A percentile compares a stretch with the other conserved stretches of the same genome.
Conservation (phyloP, 768 basidiomycete genomes). For the Russula emetica region DNA sequence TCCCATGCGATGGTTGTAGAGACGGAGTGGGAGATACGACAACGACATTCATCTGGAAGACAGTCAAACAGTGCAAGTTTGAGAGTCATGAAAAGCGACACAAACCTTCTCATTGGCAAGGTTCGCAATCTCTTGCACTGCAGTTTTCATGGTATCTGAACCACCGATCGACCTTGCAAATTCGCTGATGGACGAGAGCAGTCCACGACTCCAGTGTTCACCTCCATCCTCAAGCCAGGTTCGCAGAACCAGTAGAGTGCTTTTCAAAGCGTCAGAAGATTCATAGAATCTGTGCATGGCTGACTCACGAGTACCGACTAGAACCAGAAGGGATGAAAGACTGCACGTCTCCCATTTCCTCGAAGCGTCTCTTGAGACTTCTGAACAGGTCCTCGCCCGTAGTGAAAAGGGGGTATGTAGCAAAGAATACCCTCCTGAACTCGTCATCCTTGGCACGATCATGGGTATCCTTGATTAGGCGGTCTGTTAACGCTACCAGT, state of each 20-base stretch:
- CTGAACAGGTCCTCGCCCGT: slow-evolving; percentile 41
- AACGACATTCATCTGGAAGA: slow-evolving; percentile 12
- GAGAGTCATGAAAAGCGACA: not conserved
- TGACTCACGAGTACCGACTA: slow-evolving; percentile 21
- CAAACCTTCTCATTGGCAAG: slow-evolving; percentile 21
- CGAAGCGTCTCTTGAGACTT: slow-evolving; percentile 39
- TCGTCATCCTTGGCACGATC: slow-evolving; percentile 35
- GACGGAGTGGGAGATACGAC: not conserved
- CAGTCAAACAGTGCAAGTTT: not conserved
- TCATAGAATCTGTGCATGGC: not conserved
- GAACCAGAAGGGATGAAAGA: not conserved
- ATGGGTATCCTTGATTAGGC: slow-evolving; percentile 34
- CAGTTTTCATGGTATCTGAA: slow-evolving; percentile 13
- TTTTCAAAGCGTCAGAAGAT: slow-evolving; percentile 8
- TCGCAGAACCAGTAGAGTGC: slow-evolving; percentile 16
- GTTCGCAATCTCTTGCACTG: slow-evolving; percentile 9
- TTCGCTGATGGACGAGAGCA: slow-evolving; percentile 28
- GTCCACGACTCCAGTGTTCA: slow-evolving; percentile 30
- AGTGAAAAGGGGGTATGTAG: slow-evolving; percentile 42
- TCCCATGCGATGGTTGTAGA: not conserved
- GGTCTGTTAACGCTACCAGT: slow-evolving; percentile 42
- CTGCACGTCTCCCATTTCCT: slow-evolving; percentile 31
- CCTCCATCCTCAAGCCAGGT: slow-evolving; percentile 16
- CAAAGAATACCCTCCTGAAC: slow-evolving; percentile 41
- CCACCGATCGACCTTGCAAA: slow-evolving; percentile 14